A percentile compares a stretch with the other conserved stretches of the same genome.
These are phyloP conservation scores for Aspergillus conjunctus DNA, from an alignment of 495 filamentous ascomycete genomes.

Conservation along the genomic window DNA sequence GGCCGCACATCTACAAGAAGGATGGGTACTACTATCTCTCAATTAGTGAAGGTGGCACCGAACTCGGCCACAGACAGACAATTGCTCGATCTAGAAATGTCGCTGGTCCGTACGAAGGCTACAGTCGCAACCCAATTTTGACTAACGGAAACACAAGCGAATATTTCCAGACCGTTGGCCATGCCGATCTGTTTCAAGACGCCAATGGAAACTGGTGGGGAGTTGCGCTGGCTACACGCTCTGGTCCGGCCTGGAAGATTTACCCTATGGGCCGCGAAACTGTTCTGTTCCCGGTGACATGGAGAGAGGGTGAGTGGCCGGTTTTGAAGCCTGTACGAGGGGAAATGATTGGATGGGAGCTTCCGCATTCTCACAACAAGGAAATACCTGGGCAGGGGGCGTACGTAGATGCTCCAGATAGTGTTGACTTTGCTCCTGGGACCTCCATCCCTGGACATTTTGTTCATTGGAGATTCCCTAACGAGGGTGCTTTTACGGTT, in stretches of 20 bases:
- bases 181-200: slow-evolving; percentile 45
- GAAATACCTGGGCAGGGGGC: slow-evolving; percentile 11
- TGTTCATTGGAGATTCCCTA: slow-evolving; percentile 22
- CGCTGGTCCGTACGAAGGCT: slow-evolving; percentile 53
- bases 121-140: slow-evolving; percentile 30
- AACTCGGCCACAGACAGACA: slow-evolving; percentile 55
- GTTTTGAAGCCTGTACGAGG: slow-evolving; percentile 32
- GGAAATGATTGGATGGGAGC: slow-evolving; percentile 19
- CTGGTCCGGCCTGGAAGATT: slow-evolving; percentile 32
- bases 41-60: slow-evolving; percentile 66
- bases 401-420: slow-evolving; percentile 22
- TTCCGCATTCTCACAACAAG: slow-evolving; percentile 6
- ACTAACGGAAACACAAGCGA: slow-evolving; percentile 24
- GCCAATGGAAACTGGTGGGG: slow-evolving; percentile 54
- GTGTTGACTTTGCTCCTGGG: slow-evolving; percentile 23
- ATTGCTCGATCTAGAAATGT: slow-evolving; percentile 56
- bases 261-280: slow-evolving; percentile 64
- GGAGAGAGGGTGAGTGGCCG: slow-evolving; percentile 37
- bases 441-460: slow-evolving; percentile 22
- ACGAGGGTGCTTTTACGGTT: slow-evolving; percentile 14
- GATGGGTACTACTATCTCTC: slow-evolving; percentile 60
- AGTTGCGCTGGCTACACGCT: slow-evolving; percentile 49
- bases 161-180: slow-evolving; percentile 31
- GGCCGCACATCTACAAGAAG: slow-evolving; percentile 60
- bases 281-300: slow-evolving; percentile 55